phyloP scores from a whole-genome alignment of 2,329 filamentous ascomycete genomes.

The Neofusicoccum umdonicola region DNA sequence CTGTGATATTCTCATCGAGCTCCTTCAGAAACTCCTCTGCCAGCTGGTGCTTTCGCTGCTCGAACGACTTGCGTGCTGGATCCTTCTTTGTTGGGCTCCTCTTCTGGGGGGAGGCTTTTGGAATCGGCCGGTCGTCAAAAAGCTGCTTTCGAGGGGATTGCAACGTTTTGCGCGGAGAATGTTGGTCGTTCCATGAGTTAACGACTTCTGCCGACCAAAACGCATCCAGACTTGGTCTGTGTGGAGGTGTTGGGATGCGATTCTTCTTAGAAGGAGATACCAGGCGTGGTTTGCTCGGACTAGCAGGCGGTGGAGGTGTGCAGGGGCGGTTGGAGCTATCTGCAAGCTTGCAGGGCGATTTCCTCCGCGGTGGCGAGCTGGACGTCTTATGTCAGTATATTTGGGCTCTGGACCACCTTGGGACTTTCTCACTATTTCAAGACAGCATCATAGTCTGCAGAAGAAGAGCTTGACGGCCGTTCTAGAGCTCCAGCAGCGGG shows the following conservation, averaged over 20 bases:
- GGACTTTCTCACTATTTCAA: conserved; percentile 29
- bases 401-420: background rate
- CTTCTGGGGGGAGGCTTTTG: conserved; percentile 27
- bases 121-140: background rate
- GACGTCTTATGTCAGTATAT: background rate
- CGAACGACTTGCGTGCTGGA: conserved; percentile 54
- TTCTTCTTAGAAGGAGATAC: conserved; percentile 37
- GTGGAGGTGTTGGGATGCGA: conserved; percentile 29
- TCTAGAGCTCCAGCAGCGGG: conserved; percentile 14
- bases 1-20: conserved; percentile 65
- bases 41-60: conserved; percentile 59
- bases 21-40: conserved; percentile 65
- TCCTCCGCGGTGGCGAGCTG: conserved; percentile 14
- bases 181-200: conserved; percentile 36
- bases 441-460: conserved; percentile 27
- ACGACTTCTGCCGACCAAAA: conserved; percentile 39
- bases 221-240: conserved; percentile 36
- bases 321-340: conserved; percentile 27
- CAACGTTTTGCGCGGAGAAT: conserved; percentile 35
- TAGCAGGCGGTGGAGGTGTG: conserved; percentile 29
- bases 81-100: conserved; percentile 30
- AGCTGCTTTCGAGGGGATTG: conserved; percentile 31
- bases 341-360: conserved; percentile 31
- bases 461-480: conserved; percentile 31
- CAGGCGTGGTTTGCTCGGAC: conserved; percentile 30